Evolutionary conservation across 768 basidiomycete species (phyloP), one percentile per base, ranked within the genome.

Genomic region (Kwoniella mangroviensis): DNA sequence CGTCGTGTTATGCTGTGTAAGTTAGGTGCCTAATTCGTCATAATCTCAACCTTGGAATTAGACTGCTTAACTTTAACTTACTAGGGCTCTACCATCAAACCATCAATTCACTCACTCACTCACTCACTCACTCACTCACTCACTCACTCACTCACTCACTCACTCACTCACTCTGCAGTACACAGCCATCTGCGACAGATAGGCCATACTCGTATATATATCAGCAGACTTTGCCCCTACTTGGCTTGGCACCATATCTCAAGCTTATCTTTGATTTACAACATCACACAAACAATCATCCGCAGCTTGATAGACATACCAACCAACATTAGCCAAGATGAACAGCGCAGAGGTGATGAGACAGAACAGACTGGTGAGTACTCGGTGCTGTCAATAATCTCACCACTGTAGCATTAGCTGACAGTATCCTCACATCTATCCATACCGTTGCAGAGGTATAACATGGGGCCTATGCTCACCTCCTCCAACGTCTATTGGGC

Each of bases 401-500:
- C 9, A 34, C 34, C 34, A 7, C 9, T 34, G 4, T 34, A 7
- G 9, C 34, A 7, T 7, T 7, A 34, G 34, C 34, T 34, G 34
- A 34, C 34, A 34, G 34, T 7, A 34, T 34, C 34, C n/a, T n/a
- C n/a, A 3, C 11, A 55, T 11, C 22, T 55, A 45, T 45, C 10
- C 7, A 6, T 49, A 12, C 12, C 45, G 15, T 28, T 34, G 56
- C 13, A 65, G 65, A 55, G 22, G 55, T 66, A 66, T 22, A 42
- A 56, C n/a, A 22, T 66, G 17, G 54, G 55, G 7, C 65, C 65
- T 56, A 66, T 66, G 65, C 56, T 66, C 22, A 66, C 65, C 9
- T 56, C 54, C 34, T 66, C 65, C 21, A 66, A 40, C 43, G 67
- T 68, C 28, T 34, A 60, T 26, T 61, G 57, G 57, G 67, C 67